A percentile compares a stretch with the other conserved stretches of the same genome.
phyloP scores from a whole-genome alignment of 805 yeast species.

The Tetrapisispora pingtungensis region DNA sequence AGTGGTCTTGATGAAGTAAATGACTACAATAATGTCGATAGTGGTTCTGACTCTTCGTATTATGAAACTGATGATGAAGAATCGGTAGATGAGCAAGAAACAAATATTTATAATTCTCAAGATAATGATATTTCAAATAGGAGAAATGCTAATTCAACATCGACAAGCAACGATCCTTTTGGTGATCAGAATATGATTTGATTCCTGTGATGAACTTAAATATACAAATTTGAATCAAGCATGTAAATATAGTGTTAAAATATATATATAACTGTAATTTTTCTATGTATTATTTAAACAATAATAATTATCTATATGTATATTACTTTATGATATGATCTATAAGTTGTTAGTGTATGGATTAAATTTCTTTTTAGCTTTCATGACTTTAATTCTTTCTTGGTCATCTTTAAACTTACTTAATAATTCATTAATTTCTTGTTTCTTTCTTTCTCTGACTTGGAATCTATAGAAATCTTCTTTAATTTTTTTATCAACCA shows the following conservation, averaged over 20 bases:
- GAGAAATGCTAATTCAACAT: too few relatives aligned
- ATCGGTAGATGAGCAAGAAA: neutral
- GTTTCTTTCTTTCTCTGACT: slow-evolving; percentile 85
- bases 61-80: slow-evolving; percentile 7
- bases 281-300: neutral
- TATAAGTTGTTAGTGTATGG: slow-evolving; percentile 46
- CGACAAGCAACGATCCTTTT: slow-evolving; percentile 32
- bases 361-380: slow-evolving; percentile 69
- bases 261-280: neutral
- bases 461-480: slow-evolving; percentile 93
- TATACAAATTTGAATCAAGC: neutral
- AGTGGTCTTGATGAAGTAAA: slow-evolving; percentile 37
- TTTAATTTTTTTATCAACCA: slow-evolving; percentile 60
- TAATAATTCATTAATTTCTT: slow-evolving; percentile 80
- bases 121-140: neutral
- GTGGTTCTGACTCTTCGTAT: slow-evolving; percentile 17
- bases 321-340: neutral
- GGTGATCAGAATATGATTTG: slow-evolving; percentile 37
- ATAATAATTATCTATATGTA: neutral
- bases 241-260: neutral
- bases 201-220: too few relatives aligned
- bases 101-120: neutral
- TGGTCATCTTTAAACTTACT: slow-evolving; percentile 84
- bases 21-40: slow-evolving; percentile 31
- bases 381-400: slow-evolving; percentile 68